A percentile compares a stretch with the other conserved stretches of the same genome.
Conservation (phyloP, 768 basidiomycete genomes). For the Postia placenta region DNA sequence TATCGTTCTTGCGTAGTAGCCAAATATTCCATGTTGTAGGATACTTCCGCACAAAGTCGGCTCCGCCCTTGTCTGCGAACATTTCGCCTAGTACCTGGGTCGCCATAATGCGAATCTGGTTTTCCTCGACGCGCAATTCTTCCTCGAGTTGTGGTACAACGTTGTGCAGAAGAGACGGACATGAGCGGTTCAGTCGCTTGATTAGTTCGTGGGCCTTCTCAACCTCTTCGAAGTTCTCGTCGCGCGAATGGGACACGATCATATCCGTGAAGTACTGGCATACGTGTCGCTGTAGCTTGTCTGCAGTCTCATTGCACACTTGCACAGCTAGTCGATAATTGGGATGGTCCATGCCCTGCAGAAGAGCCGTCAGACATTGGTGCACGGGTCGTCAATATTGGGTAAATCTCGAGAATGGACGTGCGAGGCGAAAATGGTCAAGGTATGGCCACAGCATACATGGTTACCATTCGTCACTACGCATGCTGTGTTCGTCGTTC, state of each 20-base stretch:
- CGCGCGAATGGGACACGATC: constrained; percentile 54
- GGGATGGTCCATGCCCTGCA: constrained; percentile 63
- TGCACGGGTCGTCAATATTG: background rate
- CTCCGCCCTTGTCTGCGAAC: constrained; percentile 72
- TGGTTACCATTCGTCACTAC: too few species aligned
- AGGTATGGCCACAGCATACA: too few species aligned
- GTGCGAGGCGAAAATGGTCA: too few species aligned
- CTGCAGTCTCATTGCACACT: constrained; percentile 77
- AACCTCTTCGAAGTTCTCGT: constrained; percentile 65
- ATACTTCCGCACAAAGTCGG: constrained; percentile 74
- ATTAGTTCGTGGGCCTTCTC: constrained; percentile 80
- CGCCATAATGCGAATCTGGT: constrained; percentile 68
- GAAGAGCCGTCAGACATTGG: constrained; percentile 5
- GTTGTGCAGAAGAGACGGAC: constrained; percentile 77
- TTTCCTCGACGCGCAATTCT: constrained; percentile 73
- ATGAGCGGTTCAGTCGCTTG: constrained; percentile 72
- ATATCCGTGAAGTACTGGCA: constrained; percentile 92
- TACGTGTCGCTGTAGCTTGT: constrained; percentile 84
- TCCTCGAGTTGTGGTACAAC: constrained; percentile 93
- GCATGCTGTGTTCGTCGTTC: too few species aligned
- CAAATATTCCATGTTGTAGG: constrained; percentile 83
- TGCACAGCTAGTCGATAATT: constrained; percentile 79
- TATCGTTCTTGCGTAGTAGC: constrained; percentile 76
- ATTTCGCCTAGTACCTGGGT: constrained; percentile 86
- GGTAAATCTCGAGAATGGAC: too few species aligned